A percentile compares a stretch with the other conserved stretches of the same genome.
Evolutionary conservation across 163 green algal genomes (phyloP).

Genomic region (Chloromonas sp.): DNA sequence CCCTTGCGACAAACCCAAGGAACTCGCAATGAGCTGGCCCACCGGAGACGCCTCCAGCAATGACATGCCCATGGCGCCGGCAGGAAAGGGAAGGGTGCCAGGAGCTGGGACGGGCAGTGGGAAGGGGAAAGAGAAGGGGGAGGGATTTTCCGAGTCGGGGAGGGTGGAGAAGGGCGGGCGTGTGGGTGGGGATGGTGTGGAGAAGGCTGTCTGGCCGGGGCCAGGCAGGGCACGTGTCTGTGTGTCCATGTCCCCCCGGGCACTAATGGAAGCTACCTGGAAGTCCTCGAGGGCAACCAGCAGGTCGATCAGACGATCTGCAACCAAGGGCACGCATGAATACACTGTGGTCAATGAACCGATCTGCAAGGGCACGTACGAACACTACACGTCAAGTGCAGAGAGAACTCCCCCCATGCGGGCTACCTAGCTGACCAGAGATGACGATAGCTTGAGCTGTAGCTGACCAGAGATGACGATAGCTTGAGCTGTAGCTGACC

Average conservation of each 20-base stretch:
- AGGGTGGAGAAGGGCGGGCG: background rate
- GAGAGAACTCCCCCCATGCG: too few species aligned
- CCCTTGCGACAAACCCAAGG: background rate
- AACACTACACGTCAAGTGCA: too few species aligned
- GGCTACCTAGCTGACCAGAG: too few species aligned
- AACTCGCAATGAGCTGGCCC: background rate
- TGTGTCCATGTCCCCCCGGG: conserved; percentile 32
- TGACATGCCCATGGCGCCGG: conserved; percentile 6
- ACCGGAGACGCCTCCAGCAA: conserved; percentile 16
- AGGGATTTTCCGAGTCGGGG: too few species aligned
- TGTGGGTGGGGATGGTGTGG: conserved; percentile 9
- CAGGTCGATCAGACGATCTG: conserved; percentile 91
- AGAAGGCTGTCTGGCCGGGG: background rate
- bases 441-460: too few species aligned
- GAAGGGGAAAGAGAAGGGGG: background rate
- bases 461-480: too few species aligned
- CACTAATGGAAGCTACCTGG: conserved; percentile 42
- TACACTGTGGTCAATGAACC: too few species aligned
- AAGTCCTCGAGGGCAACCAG: conserved; percentile 91
- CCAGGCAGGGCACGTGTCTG: too few species aligned
- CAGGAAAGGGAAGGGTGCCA: background rate
- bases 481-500: too few species aligned
- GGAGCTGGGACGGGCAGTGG: background rate
- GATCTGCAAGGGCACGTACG: too few species aligned
- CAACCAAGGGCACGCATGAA: background rate